These are phyloP conservation scores for Jacaranda copaia DNA, from an alignment of 257 asterid species.

Conservation along the genomic window DNA sequence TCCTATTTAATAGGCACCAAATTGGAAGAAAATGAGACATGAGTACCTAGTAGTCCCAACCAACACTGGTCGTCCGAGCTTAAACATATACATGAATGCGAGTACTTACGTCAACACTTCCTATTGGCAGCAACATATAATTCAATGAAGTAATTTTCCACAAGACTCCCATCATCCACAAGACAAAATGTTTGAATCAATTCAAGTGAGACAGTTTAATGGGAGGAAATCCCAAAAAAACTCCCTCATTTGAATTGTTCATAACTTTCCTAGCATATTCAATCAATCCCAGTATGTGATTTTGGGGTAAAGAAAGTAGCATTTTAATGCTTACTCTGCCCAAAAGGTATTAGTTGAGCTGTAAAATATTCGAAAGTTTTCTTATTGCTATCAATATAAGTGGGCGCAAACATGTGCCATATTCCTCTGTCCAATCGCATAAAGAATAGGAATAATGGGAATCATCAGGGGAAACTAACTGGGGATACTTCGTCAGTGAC, in stretches of 20 bases:
- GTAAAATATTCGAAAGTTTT: conserved; percentile 1
- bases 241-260: background rate
- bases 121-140: background rate
- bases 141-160: conserved; percentile 12
- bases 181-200: conserved; percentile 3
- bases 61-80: conserved; percentile 90
- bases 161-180: conserved; percentile 11
- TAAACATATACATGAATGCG: conserved; percentile 68
- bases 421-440: conserved; percentile 9
- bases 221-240: background rate
- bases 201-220: too few species aligned
- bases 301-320: conserved; percentile 15
- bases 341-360: background rate
- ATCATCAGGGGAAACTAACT: conserved; percentile 13
- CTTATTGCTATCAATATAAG: background rate
- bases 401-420: conserved; percentile 16
- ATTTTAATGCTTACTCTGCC: background rate
- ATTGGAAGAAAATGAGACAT: conserved; percentile 38
- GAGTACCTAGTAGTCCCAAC: conserved; percentile 96
- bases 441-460: conserved; percentile 9
- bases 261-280: conserved; percentile 8
- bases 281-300: background rate
- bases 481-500: conserved; percentile 25
- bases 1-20: background rate
- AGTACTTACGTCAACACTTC: conserved; percentile 8